Evolutionary conservation across 2,329 filamentous ascomycete species (phyloP).

Genomic region (Pseudopyrenochaeta lycopersici): DNA sequence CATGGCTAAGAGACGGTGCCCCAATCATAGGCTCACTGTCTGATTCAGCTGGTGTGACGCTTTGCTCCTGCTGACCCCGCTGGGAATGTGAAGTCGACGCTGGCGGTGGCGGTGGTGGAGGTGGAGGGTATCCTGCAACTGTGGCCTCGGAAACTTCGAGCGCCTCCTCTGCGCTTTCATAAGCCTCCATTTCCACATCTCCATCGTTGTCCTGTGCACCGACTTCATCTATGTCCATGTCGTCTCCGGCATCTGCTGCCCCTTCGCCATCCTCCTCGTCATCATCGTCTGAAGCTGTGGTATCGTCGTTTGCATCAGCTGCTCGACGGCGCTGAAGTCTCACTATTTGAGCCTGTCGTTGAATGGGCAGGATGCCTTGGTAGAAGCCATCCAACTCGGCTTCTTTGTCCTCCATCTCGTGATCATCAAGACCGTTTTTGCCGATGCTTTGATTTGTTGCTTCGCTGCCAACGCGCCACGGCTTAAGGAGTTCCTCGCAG

Average conservation of each 20-base stretch:
- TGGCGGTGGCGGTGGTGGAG: conserved; percentile 62
- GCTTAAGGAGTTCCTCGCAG: conserved; percentile 88
- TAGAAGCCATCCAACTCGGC: conserved; percentile 46
- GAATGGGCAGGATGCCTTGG: conserved; percentile 34
- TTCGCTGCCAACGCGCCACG: conserved; percentile 86
- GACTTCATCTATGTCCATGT: conserved; percentile 58
- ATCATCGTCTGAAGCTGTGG: conserved; percentile 54
- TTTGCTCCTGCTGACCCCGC: conserved; percentile 62
- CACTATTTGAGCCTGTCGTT: conserved; percentile 38
- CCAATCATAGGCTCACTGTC: conserved; percentile 70
- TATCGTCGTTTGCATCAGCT: conserved; percentile 56
- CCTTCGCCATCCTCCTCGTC: conserved; percentile 59
- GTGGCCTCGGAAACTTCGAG: conserved; percentile 81
- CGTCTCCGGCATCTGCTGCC: conserved; percentile 48
- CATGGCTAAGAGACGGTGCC: conserved; percentile 69
- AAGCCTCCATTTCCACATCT: conserved; percentile 61
- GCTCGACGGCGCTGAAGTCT: conserved; percentile 32
- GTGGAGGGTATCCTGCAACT: conserved; percentile 76
- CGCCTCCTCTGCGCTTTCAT: conserved; percentile 66
- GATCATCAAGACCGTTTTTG: conserved; percentile 81
- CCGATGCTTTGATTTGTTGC: conserved; percentile 82
- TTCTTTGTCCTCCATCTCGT: conserved; percentile 69
- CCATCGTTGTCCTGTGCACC: conserved; percentile 58
- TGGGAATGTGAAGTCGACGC: conserved; percentile 23
- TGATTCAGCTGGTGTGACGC: conserved; percentile 75